Conservation (phyloP, 805 yeast species). For the Cephaloascus fragrans region DNA sequence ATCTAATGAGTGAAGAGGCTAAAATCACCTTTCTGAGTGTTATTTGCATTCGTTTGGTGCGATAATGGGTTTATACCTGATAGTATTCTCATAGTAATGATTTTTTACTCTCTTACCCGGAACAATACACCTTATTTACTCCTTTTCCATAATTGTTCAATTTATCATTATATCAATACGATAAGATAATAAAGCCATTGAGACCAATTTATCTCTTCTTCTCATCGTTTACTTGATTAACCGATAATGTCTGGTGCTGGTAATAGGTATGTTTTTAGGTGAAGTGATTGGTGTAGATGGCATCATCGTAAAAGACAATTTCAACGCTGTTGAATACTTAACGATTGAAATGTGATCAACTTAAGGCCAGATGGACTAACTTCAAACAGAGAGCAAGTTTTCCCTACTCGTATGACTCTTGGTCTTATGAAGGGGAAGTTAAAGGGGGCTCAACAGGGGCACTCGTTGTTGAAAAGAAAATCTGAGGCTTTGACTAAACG, state of each 20-base stretch:
- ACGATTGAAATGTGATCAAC: background rate
- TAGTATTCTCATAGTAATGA: too few species aligned
- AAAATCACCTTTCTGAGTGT: too few species aligned
- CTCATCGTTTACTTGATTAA: background rate
- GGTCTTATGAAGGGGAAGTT: slow-evolving; percentile 91
- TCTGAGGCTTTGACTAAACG: slow-evolving; percentile 95
- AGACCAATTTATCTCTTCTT: background rate
- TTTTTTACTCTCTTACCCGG: background rate
- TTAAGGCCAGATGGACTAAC: background rate
- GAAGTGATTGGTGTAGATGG: too few species aligned
- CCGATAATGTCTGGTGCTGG: slow-evolving; percentile 53
- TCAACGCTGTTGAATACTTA: too few species aligned
- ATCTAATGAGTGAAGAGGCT: too few species aligned
- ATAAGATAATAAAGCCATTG: background rate
- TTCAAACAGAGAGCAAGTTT: slow-evolving; percentile 73
- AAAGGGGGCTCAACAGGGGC: slow-evolving; percentile 97
- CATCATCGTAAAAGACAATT: too few species aligned
- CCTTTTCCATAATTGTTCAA: background rate
- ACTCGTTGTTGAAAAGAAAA: slow-evolving; percentile 84
- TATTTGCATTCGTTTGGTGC: too few species aligned
- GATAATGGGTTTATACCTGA: too few species aligned
- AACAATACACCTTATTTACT: background rate
- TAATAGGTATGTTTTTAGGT: slow-evolving; percentile 29
- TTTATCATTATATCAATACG: background rate
- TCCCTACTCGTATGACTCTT: slow-evolving; percentile 96